Evolutionary conservation across 305 asterid genomes (phyloP), one percentile per base, ranked within the genome.

Genomic region (Fraxinus platypoda): DNA sequence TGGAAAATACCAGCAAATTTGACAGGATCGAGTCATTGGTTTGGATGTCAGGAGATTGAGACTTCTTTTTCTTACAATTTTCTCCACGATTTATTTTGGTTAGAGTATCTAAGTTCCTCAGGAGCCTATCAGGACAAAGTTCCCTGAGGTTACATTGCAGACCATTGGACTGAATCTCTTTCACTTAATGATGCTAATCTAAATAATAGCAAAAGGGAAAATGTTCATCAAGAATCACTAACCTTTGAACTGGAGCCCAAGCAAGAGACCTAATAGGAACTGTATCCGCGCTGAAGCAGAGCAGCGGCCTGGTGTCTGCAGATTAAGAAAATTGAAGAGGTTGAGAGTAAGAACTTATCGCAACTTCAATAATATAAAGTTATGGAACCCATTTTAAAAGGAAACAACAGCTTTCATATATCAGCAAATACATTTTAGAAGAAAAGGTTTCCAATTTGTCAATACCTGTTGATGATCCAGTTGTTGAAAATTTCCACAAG

Each of bases 201-300:
- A 70, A 9, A 33, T 41, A 31, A 19, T 31, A 52, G 66, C 25
- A 75, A 15, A 8, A 21, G 15, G 34, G 31, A 81, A 46, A 82
- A 75, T 31, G 75, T 72, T 77, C 19, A 79, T 77, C 81, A 57
- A 88, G 78, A 34, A 79, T 78, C 54, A 86, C 92, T 15, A 81
- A 94, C 99, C 97, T 90, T 80, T 82, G 91, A 81, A 76, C 73
- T n/a, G 98, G 98, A 84, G 95, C 93, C 98, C 98, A 96, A 71
- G 97, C 90, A 77, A 96, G 89, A 13, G 98, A 83, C 84, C 98
- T 93, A 81, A 94, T 91, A 78, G 98, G 97, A 89, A 86, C 95
- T 49, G 92, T 83, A 86, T 96, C 99, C 23, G 98, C 98, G 83
- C 87, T 90, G 89, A 96, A 93, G 88, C 92, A 90, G 83, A 91